phyloP scores from a whole-genome alignment of 495 filamentous ascomycete genomes.

The Sordaria brevicollis region DNA sequence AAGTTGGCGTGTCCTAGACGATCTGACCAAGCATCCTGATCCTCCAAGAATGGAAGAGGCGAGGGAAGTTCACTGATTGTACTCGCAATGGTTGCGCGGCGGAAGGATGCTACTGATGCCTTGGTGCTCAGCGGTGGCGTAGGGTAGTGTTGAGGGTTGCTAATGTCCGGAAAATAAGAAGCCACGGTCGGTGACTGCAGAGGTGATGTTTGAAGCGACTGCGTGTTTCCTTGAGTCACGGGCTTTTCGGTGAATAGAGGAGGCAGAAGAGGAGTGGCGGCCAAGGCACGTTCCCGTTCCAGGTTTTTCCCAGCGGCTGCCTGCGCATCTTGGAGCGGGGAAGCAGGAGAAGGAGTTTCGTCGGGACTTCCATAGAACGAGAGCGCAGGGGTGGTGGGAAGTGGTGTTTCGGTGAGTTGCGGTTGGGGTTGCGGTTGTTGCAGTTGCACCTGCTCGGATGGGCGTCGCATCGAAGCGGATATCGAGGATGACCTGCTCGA shows the following conservation, averaged over 20 bases:
- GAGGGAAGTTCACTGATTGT: conserved; percentile 25
- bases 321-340: conserved; percentile 48
- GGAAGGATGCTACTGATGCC: conserved; percentile 70
- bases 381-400: conserved; percentile 56
- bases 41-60: conserved; percentile 47
- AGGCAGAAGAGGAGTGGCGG: conserved; percentile 73
- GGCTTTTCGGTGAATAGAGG: conserved; percentile 55
- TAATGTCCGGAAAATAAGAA: conserved; percentile 15
- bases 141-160: conserved; percentile 32
- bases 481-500: conserved; percentile 65
- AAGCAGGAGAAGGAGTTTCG: conserved; percentile 23
- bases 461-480: conserved; percentile 44
- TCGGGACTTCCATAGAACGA: conserved; percentile 55
- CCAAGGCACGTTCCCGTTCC: conserved; percentile 51
- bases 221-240: conserved; percentile 18
- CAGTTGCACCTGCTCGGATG: conserved; percentile 33
- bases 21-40: conserved; percentile 71
- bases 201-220: conserved; percentile 54
- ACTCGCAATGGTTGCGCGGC: conserved; percentile 29
- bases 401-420: conserved; percentile 29
- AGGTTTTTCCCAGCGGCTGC: conserved; percentile 38
- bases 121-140: conserved; percentile 74
- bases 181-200: conserved; percentile 67
- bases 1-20: conserved; percentile 88
- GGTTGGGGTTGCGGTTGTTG: neutral